Evolutionary conservation across 345 rosid species (phyloP).

Genomic region (Angophora floribunda): DNA sequence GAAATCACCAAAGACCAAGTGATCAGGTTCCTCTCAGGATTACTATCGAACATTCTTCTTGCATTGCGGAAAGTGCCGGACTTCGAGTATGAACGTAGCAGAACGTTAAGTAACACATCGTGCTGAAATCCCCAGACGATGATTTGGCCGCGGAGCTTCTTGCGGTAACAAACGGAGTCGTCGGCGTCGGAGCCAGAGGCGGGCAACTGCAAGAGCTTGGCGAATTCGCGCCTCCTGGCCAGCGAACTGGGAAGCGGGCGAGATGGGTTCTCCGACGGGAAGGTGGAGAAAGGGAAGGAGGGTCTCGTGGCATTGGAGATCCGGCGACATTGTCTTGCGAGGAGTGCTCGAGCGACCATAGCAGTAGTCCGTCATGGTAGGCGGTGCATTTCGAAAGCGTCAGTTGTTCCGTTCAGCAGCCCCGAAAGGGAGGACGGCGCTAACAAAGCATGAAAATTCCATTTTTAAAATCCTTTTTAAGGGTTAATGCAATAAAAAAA

Average conservation of each 20-base stretch:
- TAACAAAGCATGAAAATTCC: not conserved
- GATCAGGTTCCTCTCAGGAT: slow-evolving; percentile 48
- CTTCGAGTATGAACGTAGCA: slow-evolving; percentile 18
- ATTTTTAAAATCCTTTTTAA: no score
- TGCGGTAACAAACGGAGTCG: slow-evolving; percentile 2
- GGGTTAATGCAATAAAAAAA: no score
- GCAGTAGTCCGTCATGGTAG: not conserved
- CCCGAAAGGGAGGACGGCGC: not conserved
- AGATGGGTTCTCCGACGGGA: not conserved
- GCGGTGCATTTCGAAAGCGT: not conserved
- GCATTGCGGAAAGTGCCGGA: slow-evolving; percentile 14
- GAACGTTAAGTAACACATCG: slow-evolving; percentile 40
- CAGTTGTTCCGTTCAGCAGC: not conserved
- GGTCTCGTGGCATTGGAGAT: not conserved
- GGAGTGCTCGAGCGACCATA: not conserved
- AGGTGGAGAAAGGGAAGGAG: not conserved
- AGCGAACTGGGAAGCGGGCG: not conserved
- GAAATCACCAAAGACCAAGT: slow-evolving; percentile 77
- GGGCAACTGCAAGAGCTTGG: slow-evolving; percentile 27
- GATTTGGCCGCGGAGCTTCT: slow-evolving; percentile 38
- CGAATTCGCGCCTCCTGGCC: slow-evolving; percentile 20
- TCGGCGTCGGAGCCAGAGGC: not conserved
- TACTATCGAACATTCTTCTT: slow-evolving; percentile 42
- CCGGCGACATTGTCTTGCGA: not conserved
- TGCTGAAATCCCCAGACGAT: slow-evolving; percentile 24